Evolutionary conservation across 306 rosid species (phyloP), one percentile per base, ranked within the genome.

Genomic region (Castanea mollissima): DNA sequence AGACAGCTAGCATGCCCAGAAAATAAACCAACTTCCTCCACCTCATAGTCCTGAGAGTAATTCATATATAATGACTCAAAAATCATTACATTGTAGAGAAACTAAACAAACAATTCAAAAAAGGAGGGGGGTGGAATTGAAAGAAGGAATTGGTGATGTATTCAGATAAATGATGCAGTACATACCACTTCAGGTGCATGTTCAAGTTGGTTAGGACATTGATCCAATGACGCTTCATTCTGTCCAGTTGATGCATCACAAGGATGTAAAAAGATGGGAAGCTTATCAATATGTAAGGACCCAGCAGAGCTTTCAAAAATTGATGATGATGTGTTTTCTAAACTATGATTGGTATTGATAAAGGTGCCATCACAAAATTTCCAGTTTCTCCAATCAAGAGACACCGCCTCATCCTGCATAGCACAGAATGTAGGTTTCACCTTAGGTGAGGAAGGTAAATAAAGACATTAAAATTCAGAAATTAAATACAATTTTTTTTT

Each of bases 351-450:
- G 68, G 73, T 62, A 55, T 63, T 72, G 72, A 76, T 4, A 20
- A 34, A 35, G 35, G 70, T 52, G 52, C 79, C 86, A 69, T 82
- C 89, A 70, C 74, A 51, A 78, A 93, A 86, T 7, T 73, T 85
- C 98, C 98, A 93, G 71, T 86, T 85, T 87, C 76, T 80, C 97
- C 97, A 90, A 77, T 91, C 92, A 82, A 80, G 81, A 14, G 74
- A 78, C 69, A 52, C 35, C 11, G 63, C 75, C 71, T 86, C 87
- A 60, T 89, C 93, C 97, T 93, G 93, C 86, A 88, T 63, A 38
- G 11, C 51, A 76, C 46, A 87, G 15, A 80, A 78, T 75, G 71
- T 55, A 82, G 15, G 63, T 55, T 79, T n/a, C 78, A 78, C 74
- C 54, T 56, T 67, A 21, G 46, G 75, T 78, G 69, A 77, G 49